Conservation (phyloP, 257 asterid genomes). For the Paulownia fortunei region DNA sequence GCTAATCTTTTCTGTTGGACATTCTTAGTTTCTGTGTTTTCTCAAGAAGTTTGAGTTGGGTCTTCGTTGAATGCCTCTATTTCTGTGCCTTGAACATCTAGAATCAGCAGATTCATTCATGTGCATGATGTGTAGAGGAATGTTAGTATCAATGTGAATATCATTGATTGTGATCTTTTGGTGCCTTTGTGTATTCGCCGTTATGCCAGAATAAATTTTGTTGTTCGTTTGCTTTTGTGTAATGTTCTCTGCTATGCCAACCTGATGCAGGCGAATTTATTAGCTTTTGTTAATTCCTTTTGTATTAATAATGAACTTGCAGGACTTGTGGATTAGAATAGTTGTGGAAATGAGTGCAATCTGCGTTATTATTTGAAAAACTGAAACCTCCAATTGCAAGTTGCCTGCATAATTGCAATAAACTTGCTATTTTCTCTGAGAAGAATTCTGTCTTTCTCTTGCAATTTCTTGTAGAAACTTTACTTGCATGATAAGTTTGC, state of each 20-base stretch:
- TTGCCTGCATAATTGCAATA: background rate
- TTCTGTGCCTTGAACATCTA: background rate
- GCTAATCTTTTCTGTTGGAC: slow-evolving; percentile 11
- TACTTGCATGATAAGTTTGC: slow-evolving; percentile 6
- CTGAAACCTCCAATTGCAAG: background rate
- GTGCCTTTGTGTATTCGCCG: background rate
- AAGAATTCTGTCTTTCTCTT: background rate
- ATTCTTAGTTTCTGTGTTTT: background rate
- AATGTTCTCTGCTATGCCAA: background rate
- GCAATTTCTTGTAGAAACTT: background rate
- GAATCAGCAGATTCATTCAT: background rate
- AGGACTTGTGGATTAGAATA: slow-evolving; percentile 4
- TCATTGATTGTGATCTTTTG: background rate
- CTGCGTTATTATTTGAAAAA: background rate
- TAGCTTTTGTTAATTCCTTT: slow-evolving; percentile 5
- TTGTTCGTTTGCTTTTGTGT: slow-evolving; percentile 8
- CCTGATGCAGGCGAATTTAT: slow-evolving; percentile 8
- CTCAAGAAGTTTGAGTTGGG: slow-evolving; percentile 20
- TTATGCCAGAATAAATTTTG: background rate
- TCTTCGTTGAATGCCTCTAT: background rate
- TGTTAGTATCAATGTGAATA: background rate
- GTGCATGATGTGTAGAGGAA: slow-evolving; percentile 11
- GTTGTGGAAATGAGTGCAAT: slow-evolving; percentile 13
- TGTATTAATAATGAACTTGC: background rate
- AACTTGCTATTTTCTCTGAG: background rate